A percentile compares a stretch with the other conserved stretches of the same genome.
Conservation (phyloP, 2,329 filamentous ascomycete species). For the Nothophoma quercina region DNA sequence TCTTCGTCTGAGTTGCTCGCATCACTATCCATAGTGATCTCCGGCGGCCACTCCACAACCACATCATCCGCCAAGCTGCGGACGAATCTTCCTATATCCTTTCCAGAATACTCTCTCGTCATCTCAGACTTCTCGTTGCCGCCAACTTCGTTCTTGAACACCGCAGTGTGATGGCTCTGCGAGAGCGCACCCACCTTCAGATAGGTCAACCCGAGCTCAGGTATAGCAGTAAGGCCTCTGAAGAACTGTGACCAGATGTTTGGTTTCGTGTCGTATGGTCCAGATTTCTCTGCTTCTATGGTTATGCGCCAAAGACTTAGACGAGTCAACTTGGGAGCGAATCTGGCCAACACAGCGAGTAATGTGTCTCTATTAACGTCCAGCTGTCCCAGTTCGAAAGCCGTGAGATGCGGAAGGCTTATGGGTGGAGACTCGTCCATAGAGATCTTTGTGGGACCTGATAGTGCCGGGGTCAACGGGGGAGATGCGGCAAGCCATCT, state of each 20-base stretch:
- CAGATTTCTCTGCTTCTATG: constrained; percentile 15
- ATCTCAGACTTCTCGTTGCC: neutral
- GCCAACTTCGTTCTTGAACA: constrained; percentile 18
- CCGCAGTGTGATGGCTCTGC: constrained; percentile 20
- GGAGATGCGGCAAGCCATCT: constrained; percentile 42
- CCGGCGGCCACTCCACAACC: constrained; percentile 25
- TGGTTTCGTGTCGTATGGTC: constrained; percentile 16
- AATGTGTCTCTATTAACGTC: constrained; percentile 15
- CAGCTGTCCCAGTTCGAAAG: constrained; percentile 36
- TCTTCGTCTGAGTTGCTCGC: constrained; percentile 19
- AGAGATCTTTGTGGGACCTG: neutral
- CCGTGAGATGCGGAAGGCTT: constrained; percentile 22
- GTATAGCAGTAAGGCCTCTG: constrained; percentile 12
- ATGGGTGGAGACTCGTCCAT: constrained; percentile 21
- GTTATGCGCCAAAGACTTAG: constrained; percentile 59
- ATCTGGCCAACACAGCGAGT: constrained; percentile 45
- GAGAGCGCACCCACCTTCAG: constrained; percentile 29
- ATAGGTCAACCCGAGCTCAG: constrained; percentile 21
- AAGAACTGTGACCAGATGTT: constrained; percentile 34
- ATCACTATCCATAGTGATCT: neutral
- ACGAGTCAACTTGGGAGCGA: constrained; percentile 53
- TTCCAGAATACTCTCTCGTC: constrained; percentile 22
- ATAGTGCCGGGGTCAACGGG: neutral
- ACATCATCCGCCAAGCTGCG: constrained; percentile 19
- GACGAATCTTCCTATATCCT: constrained; percentile 24